Conservation (phyloP, 2,329 filamentous ascomycete species). For the Ophidiomyces ophidiicola region DNA sequence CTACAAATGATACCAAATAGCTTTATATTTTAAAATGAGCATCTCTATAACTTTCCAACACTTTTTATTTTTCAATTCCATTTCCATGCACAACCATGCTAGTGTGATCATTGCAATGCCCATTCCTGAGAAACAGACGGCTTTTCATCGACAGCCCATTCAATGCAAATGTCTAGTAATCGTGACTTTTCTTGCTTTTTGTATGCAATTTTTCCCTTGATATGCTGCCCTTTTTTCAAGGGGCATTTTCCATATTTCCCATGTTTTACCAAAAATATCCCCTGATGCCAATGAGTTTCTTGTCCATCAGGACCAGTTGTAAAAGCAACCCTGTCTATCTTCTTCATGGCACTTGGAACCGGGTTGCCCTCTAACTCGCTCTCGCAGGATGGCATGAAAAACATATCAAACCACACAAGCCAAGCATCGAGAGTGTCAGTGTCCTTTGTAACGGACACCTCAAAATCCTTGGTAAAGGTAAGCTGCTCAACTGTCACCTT, state of each 20-base stretch:
- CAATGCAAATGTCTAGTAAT: conserved; percentile 51
- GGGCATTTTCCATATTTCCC: conserved; percentile 36
- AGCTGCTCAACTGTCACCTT: conserved; percentile 59
- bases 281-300: conserved; percentile 85
- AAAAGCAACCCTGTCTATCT: conserved; percentile 59
- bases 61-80: conserved; percentile 5
- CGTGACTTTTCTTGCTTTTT: conserved; percentile 58
- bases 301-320: conserved; percentile 69
- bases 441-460: conserved; percentile 48
- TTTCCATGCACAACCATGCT: not conserved
- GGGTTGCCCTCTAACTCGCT: conserved; percentile 41
- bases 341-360: conserved; percentile 48
- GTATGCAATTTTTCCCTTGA: conserved; percentile 60
- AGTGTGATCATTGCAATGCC: conserved; percentile 31
- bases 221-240: conserved; percentile 43
- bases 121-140: conserved; percentile 33
- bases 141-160: conserved; percentile 44
- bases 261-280: conserved; percentile 57
- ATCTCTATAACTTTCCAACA: not conserved
- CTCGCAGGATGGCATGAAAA: conserved; percentile 58
- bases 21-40: conserved; percentile 3
- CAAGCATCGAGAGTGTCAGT: conserved; percentile 70
- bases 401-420: conserved; percentile 86
- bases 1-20: not conserved
- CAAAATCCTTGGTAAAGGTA: conserved; percentile 59